These are phyloP conservation scores for Microdochium nivale DNA, from an alignment of 2,329 filamentous ascomycete genomes.

Conservation along the genomic window DNA sequence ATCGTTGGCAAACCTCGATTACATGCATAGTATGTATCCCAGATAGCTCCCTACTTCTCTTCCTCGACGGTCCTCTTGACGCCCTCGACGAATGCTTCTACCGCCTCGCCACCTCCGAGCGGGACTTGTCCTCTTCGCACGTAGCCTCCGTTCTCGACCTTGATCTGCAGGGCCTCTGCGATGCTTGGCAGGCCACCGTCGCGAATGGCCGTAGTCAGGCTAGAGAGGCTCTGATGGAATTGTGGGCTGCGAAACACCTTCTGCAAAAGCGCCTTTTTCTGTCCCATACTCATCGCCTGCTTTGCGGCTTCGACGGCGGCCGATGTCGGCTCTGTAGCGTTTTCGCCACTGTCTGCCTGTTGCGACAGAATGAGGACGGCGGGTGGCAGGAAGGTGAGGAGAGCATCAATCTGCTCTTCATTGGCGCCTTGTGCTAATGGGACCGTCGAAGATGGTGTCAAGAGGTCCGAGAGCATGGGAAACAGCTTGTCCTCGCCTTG, in stretches of 20 bases:
- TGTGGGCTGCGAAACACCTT: constrained; percentile 84
- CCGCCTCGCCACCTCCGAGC: constrained; percentile 76
- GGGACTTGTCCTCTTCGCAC: constrained; percentile 72
- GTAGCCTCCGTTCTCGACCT: constrained; percentile 77
- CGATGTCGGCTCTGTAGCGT: constrained; percentile 56
- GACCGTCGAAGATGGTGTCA: constrained; percentile 69
- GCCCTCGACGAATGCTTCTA: constrained; percentile 86
- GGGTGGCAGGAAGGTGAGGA: constrained; percentile 72
- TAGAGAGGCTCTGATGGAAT: constrained; percentile 77
- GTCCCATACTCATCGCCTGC: constrained; percentile 59
- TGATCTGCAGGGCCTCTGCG: constrained; percentile 73
- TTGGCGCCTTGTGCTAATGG: constrained; percentile 61
- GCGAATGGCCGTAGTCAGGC: constrained; percentile 76
- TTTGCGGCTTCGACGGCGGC: constrained; percentile 66
- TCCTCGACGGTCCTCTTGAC: constrained; percentile 72
- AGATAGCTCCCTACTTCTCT: constrained; percentile 19
- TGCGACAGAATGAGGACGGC: constrained; percentile 69
- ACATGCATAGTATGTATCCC: too few relatives aligned
- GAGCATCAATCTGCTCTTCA: constrained; percentile 59
- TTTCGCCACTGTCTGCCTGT: constrained; percentile 48
- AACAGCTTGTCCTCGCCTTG: constrained; percentile 54
- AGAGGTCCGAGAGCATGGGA: constrained; percentile 78
- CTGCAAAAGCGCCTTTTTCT: constrained; percentile 75
- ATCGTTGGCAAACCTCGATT: too few relatives aligned
- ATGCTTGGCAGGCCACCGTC: constrained; percentile 89